Evolutionary conservation across 140 eudicot species (phyloP), one percentile per base, ranked within the genome.

Genomic region (Erigeron philadelphicus): DNA sequence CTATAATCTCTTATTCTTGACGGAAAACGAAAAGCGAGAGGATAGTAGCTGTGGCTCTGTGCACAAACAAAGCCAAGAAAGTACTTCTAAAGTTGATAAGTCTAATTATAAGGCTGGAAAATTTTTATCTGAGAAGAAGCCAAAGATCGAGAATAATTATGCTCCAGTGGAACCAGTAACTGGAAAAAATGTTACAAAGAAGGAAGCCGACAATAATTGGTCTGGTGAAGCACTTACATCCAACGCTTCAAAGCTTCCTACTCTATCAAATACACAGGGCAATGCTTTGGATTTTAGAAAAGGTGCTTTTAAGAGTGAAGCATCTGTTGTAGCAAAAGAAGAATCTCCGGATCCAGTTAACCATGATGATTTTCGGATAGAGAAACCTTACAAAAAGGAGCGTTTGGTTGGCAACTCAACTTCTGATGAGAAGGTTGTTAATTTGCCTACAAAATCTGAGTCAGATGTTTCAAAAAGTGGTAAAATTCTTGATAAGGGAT

Each of bases 221-320:
- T 80, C 76, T 53, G 81, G 86, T 75, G 97, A 84, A 47, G 87
- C 82, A 75, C 87, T 83, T 59, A 84, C 84, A 62, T 78, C 89
- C 11, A 79, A 70, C 79, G 80, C 89, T 73, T 70, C 83, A 74
- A 87, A 72, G 78, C 86, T 86, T 72, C 90, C 94, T 17, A 84
- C 84, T 75, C 64, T 86, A 61, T 84, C 88, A 16, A 53, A 78
- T 81, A 44, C 81, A 45, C 57, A 62, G 23, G 38, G 47, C 68
- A 44, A 49, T 44, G 73, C 48, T 64, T 76, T 69, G 61, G 87
- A 80, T 48, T 76, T 84, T 35, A 50, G 75, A 53, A 78, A 81
- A 74, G 80, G 38, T 72, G 41, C 58, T 13, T 58, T 18, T 58
- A 81, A 74, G 67, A 72, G 81, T 79, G 79, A 71, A 49, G 61